Evolutionary conservation across 495 filamentous ascomycete species (phyloP), one percentile per base, ranked within the genome.

Genomic region (Podospora pseudoanserina): DNA sequence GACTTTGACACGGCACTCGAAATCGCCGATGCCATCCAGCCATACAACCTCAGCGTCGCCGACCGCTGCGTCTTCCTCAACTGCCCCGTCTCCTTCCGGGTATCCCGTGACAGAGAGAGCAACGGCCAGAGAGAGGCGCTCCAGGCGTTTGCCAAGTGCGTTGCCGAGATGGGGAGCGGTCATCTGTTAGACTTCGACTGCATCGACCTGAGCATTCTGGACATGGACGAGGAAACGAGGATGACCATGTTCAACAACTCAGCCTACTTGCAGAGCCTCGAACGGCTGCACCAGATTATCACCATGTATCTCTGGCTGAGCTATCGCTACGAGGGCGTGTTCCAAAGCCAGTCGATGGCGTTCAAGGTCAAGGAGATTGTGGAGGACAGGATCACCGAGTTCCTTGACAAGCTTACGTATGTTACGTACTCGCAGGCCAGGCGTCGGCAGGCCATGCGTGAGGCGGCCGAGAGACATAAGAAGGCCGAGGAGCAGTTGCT

Each of bases 291-390:
- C 79, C 92, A 91, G 74, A 81, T 86, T 18, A 78, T 98, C 39
- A 90, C 94, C 20, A 77, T 94, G 20, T 99, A 97, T 72, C 82
- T 94, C 7, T 99, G 95, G 95, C 82, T 98, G 75, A 86, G 83
- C 60, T 89, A 87, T 74, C 87, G 87, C 15, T 89, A 86, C 74
- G 83, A 89, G 13, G 92, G 93, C 63, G 84, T 97, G 13, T 97
- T 98, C 76, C 85, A 84, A 13, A 91, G 90, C 68, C 87, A 93
- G 68, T 82, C 82, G 30, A 85, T 97, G 26, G 92, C 92, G 1
- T 86, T 90, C 63, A 89, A 97, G 77, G 86, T 92, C 49, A 97
- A 97, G 77, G 74, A 77, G 20, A 68, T 96, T 60, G 89, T 93
- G 18, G 94, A 98, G 80, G 82, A 86, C 30, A 86, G 84, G 73